Evolutionary conservation across 768 basidiomycete genomes (phyloP).

Genomic region (Auricularia cornea): DNA sequence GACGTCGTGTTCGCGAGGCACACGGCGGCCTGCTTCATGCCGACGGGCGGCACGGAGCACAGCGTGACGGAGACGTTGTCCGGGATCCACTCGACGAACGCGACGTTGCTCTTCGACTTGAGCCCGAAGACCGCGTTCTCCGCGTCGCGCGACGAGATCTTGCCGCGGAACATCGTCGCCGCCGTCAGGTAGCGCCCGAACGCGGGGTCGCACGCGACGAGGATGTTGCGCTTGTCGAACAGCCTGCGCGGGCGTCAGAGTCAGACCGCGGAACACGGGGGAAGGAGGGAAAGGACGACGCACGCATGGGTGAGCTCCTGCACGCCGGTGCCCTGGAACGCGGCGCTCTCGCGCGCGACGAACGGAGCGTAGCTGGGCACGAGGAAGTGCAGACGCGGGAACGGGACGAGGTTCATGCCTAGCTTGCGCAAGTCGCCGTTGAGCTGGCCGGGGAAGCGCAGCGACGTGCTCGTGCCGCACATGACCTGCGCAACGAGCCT

Average conservation of each 20-base stretch:
- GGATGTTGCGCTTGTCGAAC: slow-evolving; percentile 70
- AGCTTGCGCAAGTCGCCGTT: slow-evolving; percentile 28
- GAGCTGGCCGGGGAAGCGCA: slow-evolving; percentile 26
- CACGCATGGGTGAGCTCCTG: slow-evolving; percentile 70
- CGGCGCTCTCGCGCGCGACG: slow-evolving; percentile 51
- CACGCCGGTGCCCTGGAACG: slow-evolving; percentile 53
- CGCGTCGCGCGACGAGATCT: slow-evolving; percentile 74
- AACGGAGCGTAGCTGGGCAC: slow-evolving; percentile 94
- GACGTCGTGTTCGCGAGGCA: slow-evolving; percentile 25
- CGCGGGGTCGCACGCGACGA: slow-evolving; percentile 77
- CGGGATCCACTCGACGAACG: slow-evolving; percentile 90
- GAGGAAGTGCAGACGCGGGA: slow-evolving; percentile 86
- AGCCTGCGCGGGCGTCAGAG: slow-evolving; percentile 34
- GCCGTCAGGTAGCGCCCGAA: slow-evolving; percentile 76
- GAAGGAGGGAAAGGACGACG: slow-evolving; percentile 14
- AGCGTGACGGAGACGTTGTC: slow-evolving; percentile 82
- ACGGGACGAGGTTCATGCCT: slow-evolving; percentile 38
- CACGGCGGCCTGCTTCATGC: slow-evolving; percentile 49
- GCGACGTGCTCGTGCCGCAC: slow-evolving; percentile 31
- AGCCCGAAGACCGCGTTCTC: slow-evolving; percentile 66
- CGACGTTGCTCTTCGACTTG: slow-evolving; percentile 63
- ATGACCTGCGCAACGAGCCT: slow-evolving; percentile 28
- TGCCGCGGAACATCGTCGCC: slow-evolving; percentile 80
- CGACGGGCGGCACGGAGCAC: slow-evolving; percentile 77
- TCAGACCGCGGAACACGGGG: background rate